Base-by-base conservation (phyloP, 495 filamentous ascomycete genomes). In the Mytilinidion resinicola region DNA sequence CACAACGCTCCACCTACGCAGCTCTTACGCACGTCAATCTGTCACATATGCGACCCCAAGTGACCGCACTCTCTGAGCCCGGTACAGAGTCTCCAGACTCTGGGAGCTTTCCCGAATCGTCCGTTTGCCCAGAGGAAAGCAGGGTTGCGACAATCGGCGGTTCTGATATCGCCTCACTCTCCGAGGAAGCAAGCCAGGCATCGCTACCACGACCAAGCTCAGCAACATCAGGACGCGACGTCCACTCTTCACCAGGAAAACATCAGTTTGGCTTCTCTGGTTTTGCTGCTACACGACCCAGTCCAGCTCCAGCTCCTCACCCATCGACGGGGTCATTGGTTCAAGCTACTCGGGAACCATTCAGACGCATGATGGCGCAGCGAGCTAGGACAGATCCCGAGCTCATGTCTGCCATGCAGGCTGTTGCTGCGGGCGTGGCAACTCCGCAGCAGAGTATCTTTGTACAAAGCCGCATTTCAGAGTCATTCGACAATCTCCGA, bases 1-100 rank as follows among this genome's bases (percentile, higher is more conserved):
- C 63, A 15, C 30, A 53, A 42, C 59, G 51, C 36, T 68, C 60
- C 9, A 50, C 56, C 12, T 54, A 66, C 48, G 60, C 62, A 20
- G 59, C 66, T 20, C 42, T 66, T 21, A 55, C 56, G 53, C 51
- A 30, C 25, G 6, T 6, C 25, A 44, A 47, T 21, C 56, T 60
- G 11, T 51, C 50, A 25, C 14, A 55, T 34, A 56, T 64, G 4
- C 21, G 43, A 14, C 57, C 62, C n/a, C 59, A 60, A 1, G 37
- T 38, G 20, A 59, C 53, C 14, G 43, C 57, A 11, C 51, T 44
- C 1, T 35, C 37, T 15, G 49, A 49, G 34, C 21, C 20, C 8
- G 59, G 51, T 30, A 25, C 12, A 15, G 57, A 59, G 9, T 44
- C 37, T 30, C 25, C 25, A 30, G 25, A 30, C 2, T 30, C 25